Conservation (phyloP, 202 grass and related monocot species). For the Zoysia matrella region DNA sequence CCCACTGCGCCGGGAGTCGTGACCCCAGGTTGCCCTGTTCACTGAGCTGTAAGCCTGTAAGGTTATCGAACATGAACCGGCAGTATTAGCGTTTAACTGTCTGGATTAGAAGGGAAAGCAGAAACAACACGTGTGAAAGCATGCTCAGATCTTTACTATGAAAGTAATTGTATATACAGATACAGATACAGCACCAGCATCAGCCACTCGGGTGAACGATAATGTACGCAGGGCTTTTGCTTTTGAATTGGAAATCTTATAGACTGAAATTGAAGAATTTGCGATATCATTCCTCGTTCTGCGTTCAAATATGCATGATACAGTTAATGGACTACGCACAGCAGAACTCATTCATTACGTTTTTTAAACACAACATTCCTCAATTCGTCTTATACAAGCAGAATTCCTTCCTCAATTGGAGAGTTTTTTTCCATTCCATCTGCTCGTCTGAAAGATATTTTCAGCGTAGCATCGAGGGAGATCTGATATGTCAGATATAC, state of each 20-base stretch:
- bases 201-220: neutral
- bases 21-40: slow-evolving; percentile 41
- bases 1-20: slow-evolving; percentile 60
- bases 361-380: no score
- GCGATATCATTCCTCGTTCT: neutral
- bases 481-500: slow-evolving; percentile 44
- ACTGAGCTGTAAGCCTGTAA: neutral
- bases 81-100: neutral
- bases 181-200: neutral
- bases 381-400: no score
- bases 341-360: neutral
- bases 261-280: neutral
- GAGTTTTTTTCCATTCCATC: slow-evolving; percentile 66
- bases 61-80: neutral
- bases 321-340: neutral
- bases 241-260: neutral
- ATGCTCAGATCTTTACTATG: neutral
- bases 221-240: neutral
- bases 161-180: slow-evolving; percentile 16
- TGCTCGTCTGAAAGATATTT: slow-evolving; percentile 74
- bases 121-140: neutral
- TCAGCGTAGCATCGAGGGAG: slow-evolving; percentile 65
- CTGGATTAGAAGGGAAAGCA: neutral
- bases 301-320: neutral
- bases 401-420: no score